A percentile compares a stretch with the other conserved stretches of the same genome.
phyloP scores from a whole-genome alignment of 495 filamentous ascomycete species.

The Penicillium coprophilum region DNA sequence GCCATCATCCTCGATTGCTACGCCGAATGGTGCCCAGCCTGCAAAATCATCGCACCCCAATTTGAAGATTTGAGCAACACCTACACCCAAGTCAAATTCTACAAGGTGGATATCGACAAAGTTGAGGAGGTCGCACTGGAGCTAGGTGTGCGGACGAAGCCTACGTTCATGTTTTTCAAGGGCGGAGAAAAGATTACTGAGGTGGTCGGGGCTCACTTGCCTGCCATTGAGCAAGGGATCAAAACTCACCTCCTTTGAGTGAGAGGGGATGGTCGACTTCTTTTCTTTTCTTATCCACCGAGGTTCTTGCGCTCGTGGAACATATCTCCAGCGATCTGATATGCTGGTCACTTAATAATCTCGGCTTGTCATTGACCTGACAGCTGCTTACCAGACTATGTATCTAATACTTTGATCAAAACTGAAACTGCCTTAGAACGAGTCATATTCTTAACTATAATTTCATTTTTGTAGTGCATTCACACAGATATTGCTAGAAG shows the following conservation, averaged over 20 bases:
- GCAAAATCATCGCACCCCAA: constrained; percentile 76
- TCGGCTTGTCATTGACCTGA: neutral
- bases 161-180: constrained; percentile 81
- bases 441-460: neutral
- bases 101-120: constrained; percentile 85
- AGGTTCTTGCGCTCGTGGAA: neutral
- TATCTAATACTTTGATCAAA: neutral
- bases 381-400: neutral
- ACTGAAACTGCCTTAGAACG: neutral
- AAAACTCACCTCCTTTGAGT: constrained; percentile 6
- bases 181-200: constrained; percentile 60
- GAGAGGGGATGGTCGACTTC: neutral
- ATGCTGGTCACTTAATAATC: neutral
- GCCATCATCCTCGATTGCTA: constrained; percentile 78
- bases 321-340: neutral
- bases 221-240: constrained; percentile 14
- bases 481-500: neutral
- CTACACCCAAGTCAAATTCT: constrained; percentile 62
- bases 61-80: constrained; percentile 60
- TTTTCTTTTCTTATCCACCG: neutral
- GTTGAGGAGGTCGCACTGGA: constrained; percentile 70
- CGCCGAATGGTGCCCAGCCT: constrained; percentile 88
- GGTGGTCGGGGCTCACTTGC: constrained; percentile 71
- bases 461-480: neutral
- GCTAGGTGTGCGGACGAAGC: constrained; percentile 82